Evolutionary conservation across 345 rosid species (phyloP), one percentile per base, ranked within the genome.

Genomic region (Dipteronia sinensis): DNA sequence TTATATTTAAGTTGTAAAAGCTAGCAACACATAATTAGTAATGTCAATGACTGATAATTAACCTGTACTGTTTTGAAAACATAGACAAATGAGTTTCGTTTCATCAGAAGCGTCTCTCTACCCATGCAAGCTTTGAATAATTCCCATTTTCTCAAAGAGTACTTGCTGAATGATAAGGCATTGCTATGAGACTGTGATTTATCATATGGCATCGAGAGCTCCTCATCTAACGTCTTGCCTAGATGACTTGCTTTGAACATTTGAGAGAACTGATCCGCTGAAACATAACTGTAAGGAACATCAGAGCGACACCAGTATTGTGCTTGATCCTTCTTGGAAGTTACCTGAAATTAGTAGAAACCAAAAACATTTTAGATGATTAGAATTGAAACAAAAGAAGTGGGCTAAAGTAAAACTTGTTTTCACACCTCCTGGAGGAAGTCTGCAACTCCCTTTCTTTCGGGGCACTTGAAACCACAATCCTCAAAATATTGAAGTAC

Each of bases 391-490:
- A 47, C 10, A 12, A 70, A 70, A 23, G 9, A 11, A 47, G 22
- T 23, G n/a, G 16, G 25, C 49, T 9, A 46, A 69, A n/a, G 19
- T 25, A 46, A 12, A 49, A 15, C 12, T 13, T 27, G 20, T 12
- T 46, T 44, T n/a, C 22, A 27, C 67, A 87, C 92, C 84, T 89
- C 92, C 67, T 84, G 89, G 7, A 89, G 78, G 77, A 84, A 87
- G 75, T 87, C 91, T 10, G 90, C 88, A 12, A 82, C 78, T 13
- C 85, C 86, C 76, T 85, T 89, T 72, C 89, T 86, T 71, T 80
- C 77, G 1, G 89, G 90, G 75, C 89, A 89, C 69, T 65, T 84
- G 75, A 90, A 88, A 31, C 93, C 91, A 80, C 85, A 82, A 38
- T 69, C 83, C 68, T 86, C 87, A 55, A 88, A 90, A 79, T 85